These are phyloP conservation scores for Calophaca sinica DNA, from an alignment of 306 rosid species.

Conservation along the genomic window DNA sequence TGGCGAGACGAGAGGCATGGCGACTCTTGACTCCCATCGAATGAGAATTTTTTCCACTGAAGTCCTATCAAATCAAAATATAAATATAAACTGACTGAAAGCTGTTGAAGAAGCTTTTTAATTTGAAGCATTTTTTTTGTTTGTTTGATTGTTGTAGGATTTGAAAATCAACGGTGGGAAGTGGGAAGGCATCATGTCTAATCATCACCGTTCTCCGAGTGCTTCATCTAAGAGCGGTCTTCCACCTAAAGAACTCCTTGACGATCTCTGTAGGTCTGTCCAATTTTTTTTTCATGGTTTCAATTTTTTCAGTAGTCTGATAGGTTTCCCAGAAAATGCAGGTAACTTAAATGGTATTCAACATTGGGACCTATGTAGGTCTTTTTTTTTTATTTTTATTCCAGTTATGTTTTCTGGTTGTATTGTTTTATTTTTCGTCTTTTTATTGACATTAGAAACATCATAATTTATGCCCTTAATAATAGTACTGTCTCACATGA, in stretches of 20 bases:
- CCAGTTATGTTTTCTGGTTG: not conserved
- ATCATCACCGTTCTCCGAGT: slow-evolving; percentile 67
- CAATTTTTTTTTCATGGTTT: not conserved
- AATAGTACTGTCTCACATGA: too few species aligned
- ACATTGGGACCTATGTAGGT: not conserved
- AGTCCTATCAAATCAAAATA: not conserved
- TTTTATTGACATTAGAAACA: not conserved
- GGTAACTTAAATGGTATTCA: not conserved
- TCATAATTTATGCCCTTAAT: too few species aligned
- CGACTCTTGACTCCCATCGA: too few species aligned
- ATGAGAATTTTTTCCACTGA: too few species aligned
- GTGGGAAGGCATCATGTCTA: slow-evolving; percentile 66
- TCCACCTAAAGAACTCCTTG: slow-evolving; percentile 92
- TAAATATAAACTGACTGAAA: not conserved
- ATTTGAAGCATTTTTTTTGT: too few species aligned
- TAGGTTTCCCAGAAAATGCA: slow-evolving; percentile 36
- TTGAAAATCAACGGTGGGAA: slow-evolving; percentile 34
- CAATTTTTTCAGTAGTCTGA: not conserved
- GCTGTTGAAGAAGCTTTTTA: slow-evolving; percentile 5
- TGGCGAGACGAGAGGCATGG: too few species aligned
- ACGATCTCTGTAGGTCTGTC: slow-evolving; percentile 87
- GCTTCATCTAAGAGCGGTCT: slow-evolving; percentile 75
- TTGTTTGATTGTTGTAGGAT: slow-evolving; percentile 29
- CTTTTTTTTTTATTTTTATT: too few species aligned
- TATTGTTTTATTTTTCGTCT: not conserved